phyloP scores from a whole-genome alignment of 352 stramenopile genomes.

The Thalassiosira mediterranea region DNA sequence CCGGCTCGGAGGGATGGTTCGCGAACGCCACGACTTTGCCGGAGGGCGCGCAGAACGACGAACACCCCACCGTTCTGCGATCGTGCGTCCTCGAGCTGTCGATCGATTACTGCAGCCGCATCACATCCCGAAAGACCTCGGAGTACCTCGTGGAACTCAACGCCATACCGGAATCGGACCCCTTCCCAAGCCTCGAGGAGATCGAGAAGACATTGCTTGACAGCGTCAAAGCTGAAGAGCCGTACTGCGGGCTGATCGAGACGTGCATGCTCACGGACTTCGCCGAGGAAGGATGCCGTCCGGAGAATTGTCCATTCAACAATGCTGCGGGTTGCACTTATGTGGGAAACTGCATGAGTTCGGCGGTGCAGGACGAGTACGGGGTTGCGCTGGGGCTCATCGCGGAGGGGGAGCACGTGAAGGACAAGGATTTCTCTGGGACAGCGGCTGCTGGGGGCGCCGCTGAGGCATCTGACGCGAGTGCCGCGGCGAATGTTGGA shows the following conservation, averaged over 20 bases:
- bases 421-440: slow-evolving; percentile 20
- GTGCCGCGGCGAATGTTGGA: slow-evolving; percentile 10
- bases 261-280: slow-evolving; percentile 62
- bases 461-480: neutral
- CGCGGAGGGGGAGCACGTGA: slow-evolving; percentile 36
- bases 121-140: slow-evolving; percentile 48
- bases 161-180: slow-evolving; percentile 37
- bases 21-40: slow-evolving; percentile 33
- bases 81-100: slow-evolving; percentile 62
- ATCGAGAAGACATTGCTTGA: slow-evolving; percentile 59
- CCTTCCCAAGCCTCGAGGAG: slow-evolving; percentile 48
- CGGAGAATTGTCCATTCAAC: slow-evolving; percentile 65
- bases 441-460: neutral
- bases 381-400: slow-evolving; percentile 44
- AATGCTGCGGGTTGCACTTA: slow-evolving; percentile 69
- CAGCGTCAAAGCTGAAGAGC: slow-evolving; percentile 51
- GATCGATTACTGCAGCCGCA: slow-evolving; percentile 74
- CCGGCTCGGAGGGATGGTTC: slow-evolving; percentile 39
- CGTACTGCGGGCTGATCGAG: slow-evolving; percentile 72
- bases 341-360: slow-evolving; percentile 55
- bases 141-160: slow-evolving; percentile 50
- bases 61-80: slow-evolving; percentile 47
- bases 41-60: slow-evolving; percentile 20
- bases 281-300: slow-evolving; percentile 56
- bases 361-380: slow-evolving; percentile 50